Conservation (phyloP, 202 grass and related monocot species). For the Panicum virgatum region DNA sequence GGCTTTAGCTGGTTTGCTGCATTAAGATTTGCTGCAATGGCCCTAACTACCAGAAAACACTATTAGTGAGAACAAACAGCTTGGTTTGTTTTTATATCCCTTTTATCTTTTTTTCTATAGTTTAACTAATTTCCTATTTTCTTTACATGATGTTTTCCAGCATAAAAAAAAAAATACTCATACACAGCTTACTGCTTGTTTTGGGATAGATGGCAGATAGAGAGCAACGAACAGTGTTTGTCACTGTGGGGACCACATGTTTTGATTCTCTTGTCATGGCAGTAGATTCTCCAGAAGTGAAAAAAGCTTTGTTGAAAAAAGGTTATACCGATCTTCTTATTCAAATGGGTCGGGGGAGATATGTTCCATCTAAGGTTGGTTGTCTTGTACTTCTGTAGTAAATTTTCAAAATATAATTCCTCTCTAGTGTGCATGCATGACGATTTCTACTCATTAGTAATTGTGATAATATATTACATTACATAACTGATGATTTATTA, state of each 20-base stretch:
- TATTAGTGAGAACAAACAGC: neutral
- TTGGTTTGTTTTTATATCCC: neutral
- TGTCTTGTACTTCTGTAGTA: neutral
- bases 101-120: neutral
- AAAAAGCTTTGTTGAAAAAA: constrained; percentile 41
- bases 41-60: neutral
- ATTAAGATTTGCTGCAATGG: neutral
- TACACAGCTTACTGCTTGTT: neutral
- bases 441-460: neutral
- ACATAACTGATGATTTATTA: neutral
- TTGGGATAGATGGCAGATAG: neutral
- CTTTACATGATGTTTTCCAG: neutral
- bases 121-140: neutral
- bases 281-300: constrained; percentile 50
- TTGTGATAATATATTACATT: neutral
- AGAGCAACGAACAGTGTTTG: constrained; percentile 44
- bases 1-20: neutral
- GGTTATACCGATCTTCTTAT: constrained; percentile 60
- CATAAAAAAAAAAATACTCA: neutral
- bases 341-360: constrained; percentile 62
- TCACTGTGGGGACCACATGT: constrained; percentile 69
- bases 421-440: neutral
- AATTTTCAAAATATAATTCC: constrained; percentile 11
- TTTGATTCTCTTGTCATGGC: constrained; percentile 62
- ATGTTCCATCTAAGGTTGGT: constrained; percentile 50